These are phyloP conservation scores for Acidiella bohemica DNA, from an alignment of 495 filamentous ascomycete species.

Conservation along the genomic window DNA sequence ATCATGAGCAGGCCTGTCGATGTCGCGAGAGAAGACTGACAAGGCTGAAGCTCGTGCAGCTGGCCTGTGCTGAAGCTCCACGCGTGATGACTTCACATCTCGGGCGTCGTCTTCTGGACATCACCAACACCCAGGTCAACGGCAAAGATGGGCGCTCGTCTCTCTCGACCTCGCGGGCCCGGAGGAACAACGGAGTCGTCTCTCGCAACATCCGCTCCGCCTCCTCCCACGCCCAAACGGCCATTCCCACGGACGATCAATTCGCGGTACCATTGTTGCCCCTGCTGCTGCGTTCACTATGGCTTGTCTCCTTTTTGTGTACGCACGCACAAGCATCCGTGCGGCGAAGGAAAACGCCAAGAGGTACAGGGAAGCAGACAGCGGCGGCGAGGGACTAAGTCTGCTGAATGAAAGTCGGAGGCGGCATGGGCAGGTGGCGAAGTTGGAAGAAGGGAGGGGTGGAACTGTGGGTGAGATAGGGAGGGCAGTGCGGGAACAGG, in stretches of 20 bases:
- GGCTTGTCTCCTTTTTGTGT: constrained; percentile 35
- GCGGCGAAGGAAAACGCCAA: constrained; percentile 33
- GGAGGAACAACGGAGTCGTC: neutral
- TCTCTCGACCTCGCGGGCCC: neutral
- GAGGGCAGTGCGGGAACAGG: constrained; percentile 1
- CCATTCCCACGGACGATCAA: constrained; percentile 11
- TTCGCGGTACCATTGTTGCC: constrained; percentile 22
- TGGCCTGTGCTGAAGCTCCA: too few relatives aligned
- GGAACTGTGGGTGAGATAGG: constrained; percentile 17
- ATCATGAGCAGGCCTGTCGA: neutral
- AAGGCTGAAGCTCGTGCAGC: too few relatives aligned
- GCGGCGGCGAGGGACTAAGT: constrained; percentile 25
- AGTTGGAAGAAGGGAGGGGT: constrained; percentile 20
- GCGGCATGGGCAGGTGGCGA: constrained; percentile 25
- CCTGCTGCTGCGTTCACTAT: constrained; percentile 35
- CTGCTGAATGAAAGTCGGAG: constrained; percentile 26
- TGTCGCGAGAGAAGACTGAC: neutral
- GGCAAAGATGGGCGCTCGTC: neutral
- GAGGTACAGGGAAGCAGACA: constrained; percentile 28
- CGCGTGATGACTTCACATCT: too few relatives aligned
- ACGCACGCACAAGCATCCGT: constrained; percentile 32
- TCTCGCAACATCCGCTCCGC: neutral
- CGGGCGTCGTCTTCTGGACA: neutral
- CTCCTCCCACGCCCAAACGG: neutral
- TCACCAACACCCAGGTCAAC: too few relatives aligned